These are phyloP conservation scores for Trichoderma asperelloides DNA, from an alignment of 495 filamentous ascomycete genomes.

Conservation along the genomic window DNA sequence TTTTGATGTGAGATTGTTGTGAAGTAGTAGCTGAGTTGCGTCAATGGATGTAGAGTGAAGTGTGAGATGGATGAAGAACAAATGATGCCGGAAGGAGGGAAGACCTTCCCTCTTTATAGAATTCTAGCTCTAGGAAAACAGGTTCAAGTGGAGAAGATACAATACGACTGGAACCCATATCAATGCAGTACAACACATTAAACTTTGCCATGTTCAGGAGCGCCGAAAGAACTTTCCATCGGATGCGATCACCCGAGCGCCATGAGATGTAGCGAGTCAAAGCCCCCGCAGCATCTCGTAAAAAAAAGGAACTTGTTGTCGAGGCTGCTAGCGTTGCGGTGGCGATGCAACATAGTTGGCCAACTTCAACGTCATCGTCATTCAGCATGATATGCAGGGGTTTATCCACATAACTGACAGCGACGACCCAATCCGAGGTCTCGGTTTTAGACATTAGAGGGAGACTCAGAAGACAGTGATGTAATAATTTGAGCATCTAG, in stretches of 20 bases:
- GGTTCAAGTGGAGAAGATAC: not conserved
- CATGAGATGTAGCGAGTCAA: not conserved
- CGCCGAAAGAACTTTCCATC: not conserved
- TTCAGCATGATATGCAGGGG: not conserved
- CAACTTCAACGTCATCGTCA: not conserved
- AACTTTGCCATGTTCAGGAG: not conserved
- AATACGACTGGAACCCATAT: not conserved
- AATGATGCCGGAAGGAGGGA: not conserved
- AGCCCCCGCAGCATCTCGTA: conserved; percentile 1
- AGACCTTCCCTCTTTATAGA: not conserved
- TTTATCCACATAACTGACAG: not conserved
- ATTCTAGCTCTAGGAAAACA: not conserved
- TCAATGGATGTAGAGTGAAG: not conserved
- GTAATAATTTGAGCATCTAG: not conserved
- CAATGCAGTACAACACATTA: not conserved
- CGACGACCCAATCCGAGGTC: not conserved
- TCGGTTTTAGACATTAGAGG: not conserved
- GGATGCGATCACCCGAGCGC: conserved; percentile 1
- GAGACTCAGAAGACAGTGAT: not conserved
- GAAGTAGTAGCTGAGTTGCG: not conserved
- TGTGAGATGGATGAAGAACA: not conserved
- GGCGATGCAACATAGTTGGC: conserved; percentile 1
- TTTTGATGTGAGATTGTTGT: not conserved
- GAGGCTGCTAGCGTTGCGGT: not conserved
- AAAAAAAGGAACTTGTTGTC: not conserved